phyloP scores from a whole-genome alignment of 2,329 filamentous ascomycete species.

The Nemania abortiva region DNA sequence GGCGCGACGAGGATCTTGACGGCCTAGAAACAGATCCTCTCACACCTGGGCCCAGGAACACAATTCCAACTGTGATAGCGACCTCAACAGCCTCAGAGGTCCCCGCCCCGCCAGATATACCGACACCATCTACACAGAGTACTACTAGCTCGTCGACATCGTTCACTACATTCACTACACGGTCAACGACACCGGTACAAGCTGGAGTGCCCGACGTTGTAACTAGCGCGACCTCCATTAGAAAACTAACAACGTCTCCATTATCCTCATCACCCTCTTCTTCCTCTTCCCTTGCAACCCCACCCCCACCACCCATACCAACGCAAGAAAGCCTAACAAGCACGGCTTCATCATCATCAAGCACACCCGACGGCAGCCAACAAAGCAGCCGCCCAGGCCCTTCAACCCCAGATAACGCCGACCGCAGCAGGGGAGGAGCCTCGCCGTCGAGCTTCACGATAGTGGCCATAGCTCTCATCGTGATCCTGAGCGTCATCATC shows the following conservation, averaged over 20 bases:
- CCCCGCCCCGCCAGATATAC: not conserved
- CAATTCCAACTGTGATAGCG: not conserved
- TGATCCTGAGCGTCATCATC: conserved; percentile 43
- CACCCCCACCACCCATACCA: not conserved
- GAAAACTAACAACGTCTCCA: not conserved
- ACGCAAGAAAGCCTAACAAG: conserved; percentile 9
- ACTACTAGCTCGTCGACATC: not conserved
- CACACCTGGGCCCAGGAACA: conserved; percentile 35
- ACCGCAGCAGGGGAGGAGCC: not conserved
- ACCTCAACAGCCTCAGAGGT: not conserved
- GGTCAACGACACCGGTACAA: too few relatives aligned
- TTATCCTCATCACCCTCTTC: not conserved
- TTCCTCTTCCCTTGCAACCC: not conserved
- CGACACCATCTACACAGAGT: not conserved
- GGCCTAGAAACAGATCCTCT: conserved; percentile 45
- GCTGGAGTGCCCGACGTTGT: too few relatives aligned
- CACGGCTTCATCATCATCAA: conserved; percentile 2
- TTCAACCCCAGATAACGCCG: not conserved
- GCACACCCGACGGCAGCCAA: not conserved
- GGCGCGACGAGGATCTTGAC: conserved; percentile 43
- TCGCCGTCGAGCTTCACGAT: conserved; percentile 26
- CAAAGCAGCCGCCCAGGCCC: not conserved
- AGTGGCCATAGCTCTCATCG: conserved; percentile 43
- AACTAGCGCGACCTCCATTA: not conserved
- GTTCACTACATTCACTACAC: not conserved